A percentile compares a stretch with the other conserved stretches of the same genome.
Evolutionary conservation across 345 rosid species (phyloP).

Genomic region (Populus pruinosa): DNA sequence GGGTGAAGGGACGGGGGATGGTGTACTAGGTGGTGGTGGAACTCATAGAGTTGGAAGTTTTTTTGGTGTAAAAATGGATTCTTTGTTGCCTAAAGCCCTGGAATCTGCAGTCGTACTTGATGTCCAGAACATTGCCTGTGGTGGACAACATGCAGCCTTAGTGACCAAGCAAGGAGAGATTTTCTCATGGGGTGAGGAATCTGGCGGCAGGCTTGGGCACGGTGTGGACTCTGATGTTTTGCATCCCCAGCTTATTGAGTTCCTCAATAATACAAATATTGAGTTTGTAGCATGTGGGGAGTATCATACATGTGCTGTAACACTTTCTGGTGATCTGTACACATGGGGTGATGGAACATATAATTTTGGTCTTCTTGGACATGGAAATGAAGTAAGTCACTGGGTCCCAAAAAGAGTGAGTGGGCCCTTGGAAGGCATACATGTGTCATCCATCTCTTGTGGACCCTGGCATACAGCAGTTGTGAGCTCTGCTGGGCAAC

Average conservation of each 20-base stretch:
- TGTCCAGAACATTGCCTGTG: constrained; percentile 76
- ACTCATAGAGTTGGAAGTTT: constrained; percentile 45
- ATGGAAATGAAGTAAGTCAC: constrained; percentile 71
- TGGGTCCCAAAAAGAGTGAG: constrained; percentile 75
- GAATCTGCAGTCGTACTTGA: constrained; percentile 78
- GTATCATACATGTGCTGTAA: constrained; percentile 75
- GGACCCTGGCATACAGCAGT: constrained; percentile 90
- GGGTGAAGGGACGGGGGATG: constrained; percentile 75
- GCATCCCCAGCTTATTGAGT: constrained; percentile 68
- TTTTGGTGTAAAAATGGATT: constrained; percentile 51
- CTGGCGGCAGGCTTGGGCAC: constrained; percentile 83
- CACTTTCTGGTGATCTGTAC: constrained; percentile 78
- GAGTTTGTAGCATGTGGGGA: constrained; percentile 80
- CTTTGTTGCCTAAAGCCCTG: constrained; percentile 60
- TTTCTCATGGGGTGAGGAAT: constrained; percentile 83
- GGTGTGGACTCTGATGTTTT: constrained; percentile 70
- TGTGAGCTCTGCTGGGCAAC: constrained; percentile 69
- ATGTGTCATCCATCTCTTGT: constrained; percentile 71
- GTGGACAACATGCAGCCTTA: constrained; percentile 65
- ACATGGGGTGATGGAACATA: constrained; percentile 77
- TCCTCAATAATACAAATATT: constrained; percentile 55
- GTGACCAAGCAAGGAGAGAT: constrained; percentile 78
- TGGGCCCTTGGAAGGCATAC: constrained; percentile 77
- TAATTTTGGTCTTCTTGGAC: constrained; percentile 77
- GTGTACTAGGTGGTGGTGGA: constrained; percentile 76